Evolutionary conservation across 2,329 filamentous ascomycete genomes (phyloP).

Genomic region (Sporothrix phasma): DNA sequence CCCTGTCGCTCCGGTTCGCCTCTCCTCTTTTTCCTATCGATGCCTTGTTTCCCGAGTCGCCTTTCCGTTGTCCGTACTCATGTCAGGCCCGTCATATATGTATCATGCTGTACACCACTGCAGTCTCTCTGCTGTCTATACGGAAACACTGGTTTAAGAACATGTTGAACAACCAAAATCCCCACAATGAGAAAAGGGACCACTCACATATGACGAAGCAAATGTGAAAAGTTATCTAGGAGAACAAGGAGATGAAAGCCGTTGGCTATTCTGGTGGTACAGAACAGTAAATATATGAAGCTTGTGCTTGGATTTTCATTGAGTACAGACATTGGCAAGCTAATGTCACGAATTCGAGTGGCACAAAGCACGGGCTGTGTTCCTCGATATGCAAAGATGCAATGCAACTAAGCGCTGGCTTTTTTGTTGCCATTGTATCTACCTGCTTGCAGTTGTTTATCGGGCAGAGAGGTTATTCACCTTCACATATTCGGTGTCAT

Average conservation of each 20-base stretch:
- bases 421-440: too few species aligned
- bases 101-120: background rate
- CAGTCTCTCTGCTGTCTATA: background rate
- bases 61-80: background rate
- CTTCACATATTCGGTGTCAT: too few species aligned
- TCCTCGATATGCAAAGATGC: background rate
- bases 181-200: background rate
- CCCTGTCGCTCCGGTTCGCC: background rate
- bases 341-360: background rate
- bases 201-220: background rate
- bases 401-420: background rate
- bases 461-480: too few species aligned
- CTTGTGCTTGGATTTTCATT: background rate
- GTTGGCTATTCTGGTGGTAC: background rate
- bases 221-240: background rate
- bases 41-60: background rate
- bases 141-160: background rate
- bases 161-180: background rate
- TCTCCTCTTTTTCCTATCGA: background rate
- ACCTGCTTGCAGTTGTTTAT: too few species aligned
- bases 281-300: background rate
- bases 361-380: background rate
- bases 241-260: background rate
- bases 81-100: background rate
- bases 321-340: too few species aligned